These are phyloP conservation scores for Populus pruinosa DNA, from an alignment of 345 rosid genomes.

Conservation along the genomic window DNA sequence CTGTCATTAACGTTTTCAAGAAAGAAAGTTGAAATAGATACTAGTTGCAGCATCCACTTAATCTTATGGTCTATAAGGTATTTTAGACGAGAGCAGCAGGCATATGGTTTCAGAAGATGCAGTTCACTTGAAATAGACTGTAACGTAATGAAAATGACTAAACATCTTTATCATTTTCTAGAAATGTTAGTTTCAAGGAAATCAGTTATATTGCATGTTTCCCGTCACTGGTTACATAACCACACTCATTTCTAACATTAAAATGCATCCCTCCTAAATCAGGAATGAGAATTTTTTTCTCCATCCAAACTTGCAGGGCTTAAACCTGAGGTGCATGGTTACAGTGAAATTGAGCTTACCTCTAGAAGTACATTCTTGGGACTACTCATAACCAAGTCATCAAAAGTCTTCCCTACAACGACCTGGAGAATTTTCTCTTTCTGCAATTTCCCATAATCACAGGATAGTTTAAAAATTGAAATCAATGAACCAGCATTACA, in stretches of 20 bases:
- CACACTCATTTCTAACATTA: not conserved
- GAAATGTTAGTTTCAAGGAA: not conserved
- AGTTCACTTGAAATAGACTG: not conserved
- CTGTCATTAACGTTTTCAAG: conserved; percentile 28
- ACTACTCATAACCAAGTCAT: conserved; percentile 65
- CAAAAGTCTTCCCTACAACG: conserved; percentile 78
- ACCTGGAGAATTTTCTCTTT: conserved; percentile 46
- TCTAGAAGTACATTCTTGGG: conserved; percentile 71
- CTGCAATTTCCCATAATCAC: conserved; percentile 39
- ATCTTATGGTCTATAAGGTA: not conserved
- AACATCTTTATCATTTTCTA: not conserved
- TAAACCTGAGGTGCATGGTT: not conserved
- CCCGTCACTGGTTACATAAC: too few relatives aligned
- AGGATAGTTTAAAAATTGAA: not conserved
- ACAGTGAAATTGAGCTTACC: conserved; percentile 38
- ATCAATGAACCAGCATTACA: not conserved
- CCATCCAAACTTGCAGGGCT: not conserved
- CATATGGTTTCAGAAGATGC: not conserved
- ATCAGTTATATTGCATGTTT: not conserved
- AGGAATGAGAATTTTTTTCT: not conserved
- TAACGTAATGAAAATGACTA: not conserved
- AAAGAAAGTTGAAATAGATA: not conserved
- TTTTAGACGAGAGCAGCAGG: not conserved
- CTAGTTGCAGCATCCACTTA: not conserved
- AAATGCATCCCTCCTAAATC: not conserved